These are phyloP conservation scores for Pistacia vera DNA, from an alignment of 345 rosid genomes.

Conservation along the genomic window DNA sequence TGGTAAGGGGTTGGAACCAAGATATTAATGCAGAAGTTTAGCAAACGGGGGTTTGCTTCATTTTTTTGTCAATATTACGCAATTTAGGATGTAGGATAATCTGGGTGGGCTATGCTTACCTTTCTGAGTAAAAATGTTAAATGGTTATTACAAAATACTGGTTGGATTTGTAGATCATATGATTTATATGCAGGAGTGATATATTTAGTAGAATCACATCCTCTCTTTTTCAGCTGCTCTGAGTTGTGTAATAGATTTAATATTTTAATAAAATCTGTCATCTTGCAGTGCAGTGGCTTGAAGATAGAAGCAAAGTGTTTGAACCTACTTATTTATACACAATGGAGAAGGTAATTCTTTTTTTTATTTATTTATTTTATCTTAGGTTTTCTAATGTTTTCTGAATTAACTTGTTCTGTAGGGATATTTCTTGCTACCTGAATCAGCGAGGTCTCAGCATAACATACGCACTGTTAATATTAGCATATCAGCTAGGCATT, in stretches of 20 bases:
- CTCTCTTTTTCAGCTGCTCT: background rate
- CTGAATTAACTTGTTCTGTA: slow-evolving; percentile 24
- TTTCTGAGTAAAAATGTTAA: background rate
- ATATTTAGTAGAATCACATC: background rate
- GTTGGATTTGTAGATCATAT: background rate
- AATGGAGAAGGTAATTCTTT: slow-evolving; percentile 76
- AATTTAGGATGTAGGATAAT: background rate
- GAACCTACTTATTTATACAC: slow-evolving; percentile 93
- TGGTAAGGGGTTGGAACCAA: background rate
- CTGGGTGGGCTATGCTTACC: background rate
- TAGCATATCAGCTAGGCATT: slow-evolving; percentile 88
- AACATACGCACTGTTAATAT: slow-evolving; percentile 78
- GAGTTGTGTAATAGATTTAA: background rate
- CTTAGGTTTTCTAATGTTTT: slow-evolving; percentile 6
- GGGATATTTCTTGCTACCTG: slow-evolving; percentile 96
- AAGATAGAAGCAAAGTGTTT: slow-evolving; percentile 72
- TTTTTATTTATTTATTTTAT: background rate
- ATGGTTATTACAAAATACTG: background rate
- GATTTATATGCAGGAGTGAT: background rate
- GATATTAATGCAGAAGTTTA: background rate
- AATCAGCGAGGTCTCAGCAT: slow-evolving; percentile 82
- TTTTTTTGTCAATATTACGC: background rate
- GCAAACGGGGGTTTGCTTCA: background rate
- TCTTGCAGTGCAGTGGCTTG: slow-evolving; percentile 82
- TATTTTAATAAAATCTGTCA: slow-evolving; percentile 16